Base-by-base conservation (phyloP, 2,329 filamentous ascomycete species). In the Plectosphaerella cucumerina region DNA sequence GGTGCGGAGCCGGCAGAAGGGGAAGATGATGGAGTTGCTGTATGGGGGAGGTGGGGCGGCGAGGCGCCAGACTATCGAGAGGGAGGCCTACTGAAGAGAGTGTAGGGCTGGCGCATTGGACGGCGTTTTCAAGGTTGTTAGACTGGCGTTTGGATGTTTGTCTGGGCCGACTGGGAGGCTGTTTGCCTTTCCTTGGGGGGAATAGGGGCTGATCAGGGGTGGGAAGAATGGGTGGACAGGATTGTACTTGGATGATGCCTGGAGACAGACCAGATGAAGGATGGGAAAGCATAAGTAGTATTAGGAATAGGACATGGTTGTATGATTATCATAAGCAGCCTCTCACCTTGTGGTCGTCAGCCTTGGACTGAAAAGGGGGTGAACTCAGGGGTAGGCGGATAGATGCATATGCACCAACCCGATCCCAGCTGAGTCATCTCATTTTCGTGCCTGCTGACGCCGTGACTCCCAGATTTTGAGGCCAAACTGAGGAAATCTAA, bases 1-100 rank as follows among this genome's bases (percentile, higher is more conserved):
- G 9, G 84, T 95, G 35, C 75, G 93, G 39, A 82, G 89, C 56
- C 80, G 80, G 58, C 93, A 97, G 72, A 94, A 93, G 75, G 81
- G 83, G 52, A 90, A 89, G 69, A 74, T 94, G 59, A 84, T 94
- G 80, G 86, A 93, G 71, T 82, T 88, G 69, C 70, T 95, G 3
- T 93, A 89, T 65, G 87, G 84, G 2, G 74, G 59, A 23, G 63
- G 66, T 11, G 42, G 53, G 47, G 62, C 64, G 48, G 59, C 59
- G 49, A 60, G 57, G 50, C 60, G 64, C 43, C 58, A 62, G 52
- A 70, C 72, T 53, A 67, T 69, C 14, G 60, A 63, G 44, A 22
- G 52, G 42, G 15, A 47, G 48, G 21, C 31, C 47, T 21, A 46
- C 45, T 49, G 49, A 55, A 41, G 20, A 22, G 47, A n/a, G 18